Conservation (phyloP, 2,329 filamentous ascomycete species). For the Diplocarpon mali region DNA sequence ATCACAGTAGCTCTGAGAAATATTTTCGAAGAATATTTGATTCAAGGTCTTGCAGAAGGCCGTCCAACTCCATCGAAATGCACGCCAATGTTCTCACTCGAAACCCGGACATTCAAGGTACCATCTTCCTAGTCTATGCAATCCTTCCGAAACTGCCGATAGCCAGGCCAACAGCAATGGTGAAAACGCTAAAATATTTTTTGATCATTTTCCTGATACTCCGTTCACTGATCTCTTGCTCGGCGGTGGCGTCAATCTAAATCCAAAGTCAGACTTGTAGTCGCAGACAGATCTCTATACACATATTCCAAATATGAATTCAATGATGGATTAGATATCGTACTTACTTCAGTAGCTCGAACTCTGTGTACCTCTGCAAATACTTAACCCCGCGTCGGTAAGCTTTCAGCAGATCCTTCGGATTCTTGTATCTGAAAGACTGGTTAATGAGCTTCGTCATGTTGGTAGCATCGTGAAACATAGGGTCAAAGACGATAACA, state of each 20-base stretch:
- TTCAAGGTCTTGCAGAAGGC: neutral
- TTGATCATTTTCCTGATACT: too few relatives aligned
- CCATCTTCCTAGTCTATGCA: too few relatives aligned
- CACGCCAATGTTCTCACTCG: neutral
- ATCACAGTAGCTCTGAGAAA: neutral
- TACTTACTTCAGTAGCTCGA: constrained; percentile 66
- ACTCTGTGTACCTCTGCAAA: constrained; percentile 59
- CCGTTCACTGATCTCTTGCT: neutral
- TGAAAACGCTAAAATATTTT: too few relatives aligned
- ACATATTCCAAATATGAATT: too few relatives aligned
- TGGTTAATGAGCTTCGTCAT: constrained; percentile 48
- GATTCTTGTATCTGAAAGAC: constrained; percentile 34
- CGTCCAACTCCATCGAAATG: neutral
- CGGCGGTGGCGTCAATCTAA: neutral
- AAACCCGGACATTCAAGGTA: too few relatives aligned
- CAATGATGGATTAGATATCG: too few relatives aligned
- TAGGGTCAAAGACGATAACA: constrained; percentile 81
- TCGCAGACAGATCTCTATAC: too few relatives aligned
- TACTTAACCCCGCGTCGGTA: constrained; percentile 64
- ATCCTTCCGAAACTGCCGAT: too few relatives aligned
- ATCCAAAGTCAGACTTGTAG: too few relatives aligned
- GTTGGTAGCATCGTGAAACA: constrained; percentile 57
- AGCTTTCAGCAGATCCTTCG: constrained; percentile 49
- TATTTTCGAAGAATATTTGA: neutral
- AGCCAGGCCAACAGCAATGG: too few relatives aligned